phyloP scores from a whole-genome alignment of 495 filamentous ascomycete genomes.

The Penicillium coprophilum region DNA sequence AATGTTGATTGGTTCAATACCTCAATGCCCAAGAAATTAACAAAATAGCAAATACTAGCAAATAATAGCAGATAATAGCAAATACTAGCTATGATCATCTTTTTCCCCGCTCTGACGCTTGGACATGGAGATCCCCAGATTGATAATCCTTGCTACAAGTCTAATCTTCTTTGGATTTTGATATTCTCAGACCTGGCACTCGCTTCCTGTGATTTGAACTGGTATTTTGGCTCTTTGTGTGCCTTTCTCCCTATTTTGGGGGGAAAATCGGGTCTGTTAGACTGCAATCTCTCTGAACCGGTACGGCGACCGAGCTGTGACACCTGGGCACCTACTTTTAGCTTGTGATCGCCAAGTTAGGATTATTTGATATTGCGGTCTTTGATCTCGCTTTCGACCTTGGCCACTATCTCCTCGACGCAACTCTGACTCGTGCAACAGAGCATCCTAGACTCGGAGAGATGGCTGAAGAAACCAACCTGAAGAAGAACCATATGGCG shows the following conservation, averaged over 20 bases:
- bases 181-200: neutral
- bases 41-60: neutral
- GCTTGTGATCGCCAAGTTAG: neutral
- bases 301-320: neutral
- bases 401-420: neutral
- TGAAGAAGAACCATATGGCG: conserved; percentile 37
- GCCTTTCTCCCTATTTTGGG: neutral
- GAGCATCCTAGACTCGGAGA: conserved; percentile 11
- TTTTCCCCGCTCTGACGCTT: conserved; percentile 24
- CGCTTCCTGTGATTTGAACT: neutral
- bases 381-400: conserved; percentile 3
- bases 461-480: conserved; percentile 20
- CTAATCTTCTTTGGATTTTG: neutral
- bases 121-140: conserved; percentile 19
- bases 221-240: neutral
- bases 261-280: neutral
- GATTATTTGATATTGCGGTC: neutral
- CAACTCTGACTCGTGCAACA: conserved; percentile 10
- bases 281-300: neutral
- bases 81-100: neutral
- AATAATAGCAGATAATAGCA: no score
- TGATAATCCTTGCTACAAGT: neutral
- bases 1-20: conserved; percentile 17
- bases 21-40: neutral
- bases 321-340: neutral